Conservation (phyloP, 305 asterid species). For the Ajuga reptans region DNA sequence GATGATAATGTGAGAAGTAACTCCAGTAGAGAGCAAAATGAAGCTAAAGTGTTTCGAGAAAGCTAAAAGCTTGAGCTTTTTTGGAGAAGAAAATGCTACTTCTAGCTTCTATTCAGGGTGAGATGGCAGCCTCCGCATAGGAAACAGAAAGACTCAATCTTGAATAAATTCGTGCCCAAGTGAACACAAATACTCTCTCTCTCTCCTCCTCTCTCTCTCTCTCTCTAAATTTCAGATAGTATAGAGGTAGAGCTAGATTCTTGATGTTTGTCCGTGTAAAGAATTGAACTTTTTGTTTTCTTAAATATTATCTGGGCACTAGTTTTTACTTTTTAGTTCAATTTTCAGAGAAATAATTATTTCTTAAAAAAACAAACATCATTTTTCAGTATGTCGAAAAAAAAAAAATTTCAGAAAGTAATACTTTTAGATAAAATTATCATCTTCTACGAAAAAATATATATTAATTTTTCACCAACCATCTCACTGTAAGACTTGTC, state of each 20-base stretch:
- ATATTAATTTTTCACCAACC: too few relatives aligned
- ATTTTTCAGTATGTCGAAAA: too few relatives aligned
- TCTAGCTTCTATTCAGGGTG: background rate
- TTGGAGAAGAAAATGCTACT: background rate
- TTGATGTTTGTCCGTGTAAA: background rate
- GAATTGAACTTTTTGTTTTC: too few relatives aligned
- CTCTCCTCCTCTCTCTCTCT: background rate
- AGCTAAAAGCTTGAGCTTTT: constrained; percentile 8
- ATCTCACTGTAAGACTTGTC: too few relatives aligned
- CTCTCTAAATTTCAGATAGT: background rate
- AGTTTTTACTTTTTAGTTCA: too few relatives aligned
- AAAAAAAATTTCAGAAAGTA: too few relatives aligned
- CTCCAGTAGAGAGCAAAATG: background rate
- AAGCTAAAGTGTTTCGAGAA: constrained; percentile 6
- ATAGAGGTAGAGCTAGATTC: background rate
- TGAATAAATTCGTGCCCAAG: background rate
- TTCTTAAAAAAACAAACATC: too few relatives aligned
- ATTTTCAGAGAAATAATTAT: too few relatives aligned
- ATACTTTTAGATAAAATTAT: too few relatives aligned
- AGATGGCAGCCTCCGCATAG: background rate
- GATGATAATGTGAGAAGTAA: background rate
- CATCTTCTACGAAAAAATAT: too few relatives aligned
- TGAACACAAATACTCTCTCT: background rate
- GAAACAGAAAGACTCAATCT: background rate
- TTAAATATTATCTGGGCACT: too few relatives aligned